Evolutionary conservation across 495 filamentous ascomycete genomes (phyloP), one percentile per base, ranked within the genome.

Genomic region (Talaromyces trachyspermus): DNA sequence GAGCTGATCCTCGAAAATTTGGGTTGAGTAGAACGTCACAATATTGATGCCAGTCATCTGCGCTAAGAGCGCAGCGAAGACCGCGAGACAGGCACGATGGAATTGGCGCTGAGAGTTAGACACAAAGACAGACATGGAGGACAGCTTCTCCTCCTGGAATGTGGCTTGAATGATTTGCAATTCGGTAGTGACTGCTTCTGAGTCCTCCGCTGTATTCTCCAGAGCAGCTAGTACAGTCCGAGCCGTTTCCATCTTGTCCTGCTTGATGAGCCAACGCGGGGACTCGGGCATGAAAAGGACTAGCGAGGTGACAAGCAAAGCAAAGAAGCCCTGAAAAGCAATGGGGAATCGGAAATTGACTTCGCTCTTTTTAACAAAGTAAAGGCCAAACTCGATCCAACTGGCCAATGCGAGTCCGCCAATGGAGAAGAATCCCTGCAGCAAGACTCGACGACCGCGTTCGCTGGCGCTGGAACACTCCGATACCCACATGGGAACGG

Each of bases 361-460:
- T 18, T 61, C 69, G 12, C 71, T n/a, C n/a, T n/a, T 64, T 6
- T 51, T 52, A 20, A 79, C 55, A 42, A 76, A 85, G 23, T 71
- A 77, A 40, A 83, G 71, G 11, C 70, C 83, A 33, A 83, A 80
- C n/a, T n/a, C n/a, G 22, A 86, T 62, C 81, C 81, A 86, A 54
- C 54, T 53, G 11, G 56, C 70, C 51, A 85, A 55, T 52, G 74
- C 76, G 48, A 84, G 70, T 36, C 83, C 81, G 22, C 74, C 70
- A 3, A 80, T 81, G 48, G 83, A 78, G 49, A 83, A 64, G 27
- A 77, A 64, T 22, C 75, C 80, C 54, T 84, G 77, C 27, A 86
- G 75, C 72, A 84, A 79, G 49, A 85, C 77, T 54, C 85, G 66
- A 47, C 79, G 78, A 18, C 83, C 83, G 51, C 81, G 70, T 26